phyloP scores from a whole-genome alignment of 1,139 yeast genomes.

The Geotrichum bryndzae region DNA sequence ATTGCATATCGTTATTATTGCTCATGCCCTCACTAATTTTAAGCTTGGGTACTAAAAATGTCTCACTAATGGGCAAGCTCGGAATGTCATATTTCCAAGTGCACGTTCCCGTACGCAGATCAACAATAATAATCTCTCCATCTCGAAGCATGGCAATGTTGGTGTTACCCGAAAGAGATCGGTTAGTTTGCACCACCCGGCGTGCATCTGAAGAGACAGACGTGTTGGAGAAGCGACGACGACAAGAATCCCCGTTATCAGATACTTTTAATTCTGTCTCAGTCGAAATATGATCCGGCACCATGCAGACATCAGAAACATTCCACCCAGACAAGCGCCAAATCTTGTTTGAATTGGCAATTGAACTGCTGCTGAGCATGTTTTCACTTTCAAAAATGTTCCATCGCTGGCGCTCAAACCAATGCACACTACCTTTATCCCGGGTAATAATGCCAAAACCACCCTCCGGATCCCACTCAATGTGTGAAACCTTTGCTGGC shows the following conservation, averaged over 20 bases:
- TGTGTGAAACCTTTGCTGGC: conserved; percentile 47
- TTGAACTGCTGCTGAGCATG: conserved; percentile 22
- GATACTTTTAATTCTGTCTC: conserved; percentile 11
- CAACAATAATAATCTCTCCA: conserved; percentile 41
- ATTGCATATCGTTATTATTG: neutral
- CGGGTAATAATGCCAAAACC: conserved; percentile 54
- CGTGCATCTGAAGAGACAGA: neutral
- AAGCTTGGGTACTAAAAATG: conserved; percentile 3
- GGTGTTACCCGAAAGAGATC: neutral
- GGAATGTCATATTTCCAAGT: conserved; percentile 46
- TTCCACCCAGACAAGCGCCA: conserved; percentile 32
- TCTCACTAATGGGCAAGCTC: conserved; percentile 21
- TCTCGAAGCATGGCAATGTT: conserved; percentile 25
- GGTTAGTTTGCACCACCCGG: neutral
- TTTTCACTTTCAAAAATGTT: conserved; percentile 25
- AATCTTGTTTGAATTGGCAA: conserved; percentile 25
- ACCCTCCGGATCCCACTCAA: conserved; percentile 47
- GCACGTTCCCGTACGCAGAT: conserved; percentile 43
- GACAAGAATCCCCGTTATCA: neutral
- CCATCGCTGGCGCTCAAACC: conserved; percentile 40
- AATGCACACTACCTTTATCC: conserved; percentile 57
- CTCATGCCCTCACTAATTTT: neutral
- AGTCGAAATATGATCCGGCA: conserved; percentile 14
- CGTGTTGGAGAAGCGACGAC: neutral
- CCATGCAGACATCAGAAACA: conserved; percentile 21